Percentiles rank a stretch among this genome's conserved stretches.
Conservation (phyloP, 768 basidiomycete species). For the Daedalea quercina region DNA sequence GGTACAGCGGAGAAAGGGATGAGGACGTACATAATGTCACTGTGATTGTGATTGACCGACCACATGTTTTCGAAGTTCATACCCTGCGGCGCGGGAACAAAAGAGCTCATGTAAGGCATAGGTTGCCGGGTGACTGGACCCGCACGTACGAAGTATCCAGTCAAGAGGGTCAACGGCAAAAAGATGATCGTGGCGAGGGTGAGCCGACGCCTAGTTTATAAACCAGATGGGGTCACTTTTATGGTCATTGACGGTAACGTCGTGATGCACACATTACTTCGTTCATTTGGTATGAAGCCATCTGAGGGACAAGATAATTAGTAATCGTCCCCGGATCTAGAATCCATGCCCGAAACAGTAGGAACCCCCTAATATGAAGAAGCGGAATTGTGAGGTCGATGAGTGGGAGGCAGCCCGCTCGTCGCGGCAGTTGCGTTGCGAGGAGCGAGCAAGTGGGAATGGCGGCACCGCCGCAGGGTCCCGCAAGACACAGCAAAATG, state of each 20-base stretch:
- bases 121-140: not conserved
- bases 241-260: not conserved
- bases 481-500: not conserved
- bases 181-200: constrained; percentile 67
- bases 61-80: constrained; percentile 60
- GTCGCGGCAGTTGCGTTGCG: too few species aligned
- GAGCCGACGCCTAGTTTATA: constrained; percentile 44
- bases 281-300: constrained; percentile 72
- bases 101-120: constrained; percentile 6
- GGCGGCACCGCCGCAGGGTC: not conserved
- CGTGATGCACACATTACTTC: constrained; percentile 48
- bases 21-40: not conserved
- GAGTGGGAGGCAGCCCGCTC: too few species aligned
- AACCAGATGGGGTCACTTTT: not conserved
- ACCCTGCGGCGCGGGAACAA: constrained; percentile 31
- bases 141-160: constrained; percentile 60
- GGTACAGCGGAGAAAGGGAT: not conserved
- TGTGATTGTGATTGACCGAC: constrained; percentile 33
- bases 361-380: not conserved
- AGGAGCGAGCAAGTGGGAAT: too few species aligned
- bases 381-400: too few species aligned
- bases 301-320: constrained; percentile 28
- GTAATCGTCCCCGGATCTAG: not conserved
- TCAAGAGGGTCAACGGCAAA: constrained; percentile 62
- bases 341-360: not conserved